Base-by-base conservation (phyloP, 1,284 basidiomycete genomes). In the Entoloma clypeatum region DNA sequence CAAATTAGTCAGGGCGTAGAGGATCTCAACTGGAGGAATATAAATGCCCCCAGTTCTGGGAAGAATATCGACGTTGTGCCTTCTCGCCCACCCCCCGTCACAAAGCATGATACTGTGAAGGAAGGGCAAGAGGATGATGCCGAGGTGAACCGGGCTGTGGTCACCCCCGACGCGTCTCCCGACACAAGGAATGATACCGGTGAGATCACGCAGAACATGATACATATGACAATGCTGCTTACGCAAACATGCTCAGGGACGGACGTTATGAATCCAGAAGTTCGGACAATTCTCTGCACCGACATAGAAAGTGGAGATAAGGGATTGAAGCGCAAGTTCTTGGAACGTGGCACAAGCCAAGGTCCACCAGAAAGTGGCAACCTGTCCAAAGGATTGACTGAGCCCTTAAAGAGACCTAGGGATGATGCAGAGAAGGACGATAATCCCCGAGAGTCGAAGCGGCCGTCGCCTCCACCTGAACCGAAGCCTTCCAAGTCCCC, bases 1-100 rank as follows among this genome's bases (percentile, higher is more conserved):
- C 81, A 85, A 62, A 85, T 86, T 55, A 86, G 81, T 49, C 79
- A 79, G 52, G 80, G 81, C 24, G 82, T 86, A 17, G 82, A 85
- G 57, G 83, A 86, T 57, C 71, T 86, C 51, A 77, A 65, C 53
- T 85, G 82, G 81, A 72, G 71, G 59, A 78, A 73, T 46, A 63
- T 62, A 54, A 65, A 66, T 44, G 60, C 60, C 43, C 39, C 45
- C 22, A 53, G 52, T 17, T 49, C 56, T 21, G 51, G 61, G 38
- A 59, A 58, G 42, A 52, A 59, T 29, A 43, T 44, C 25, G 55
- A 55, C 22, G 43, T 48, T 13, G 52, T 50, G 44, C 41, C 49
- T 22, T 39, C 39, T 21, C 48, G 45, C 24, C 39, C 33, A 19
- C 38, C 43, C 18, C 19, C 37, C 7, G 33, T n/a, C n/a, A n/a